Base-by-base conservation (phyloP, 768 basidiomycete species). In the Tephrocybe sp. region DNA sequence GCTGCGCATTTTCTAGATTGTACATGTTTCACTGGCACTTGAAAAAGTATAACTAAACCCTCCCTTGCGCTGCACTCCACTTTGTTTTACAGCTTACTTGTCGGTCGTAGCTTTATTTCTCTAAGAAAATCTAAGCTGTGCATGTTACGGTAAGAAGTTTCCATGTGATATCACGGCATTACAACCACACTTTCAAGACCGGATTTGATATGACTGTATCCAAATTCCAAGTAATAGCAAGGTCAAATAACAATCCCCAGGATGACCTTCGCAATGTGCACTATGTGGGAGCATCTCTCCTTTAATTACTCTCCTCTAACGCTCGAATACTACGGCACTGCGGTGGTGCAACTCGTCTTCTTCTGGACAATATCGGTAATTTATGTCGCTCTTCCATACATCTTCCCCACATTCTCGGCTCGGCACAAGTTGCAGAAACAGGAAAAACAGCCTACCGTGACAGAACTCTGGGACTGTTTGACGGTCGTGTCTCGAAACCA, bases 371-470 rank as follows among this genome's bases (percentile, higher is more conserved):
- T 60, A 5, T 62, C 63, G n/a, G 43, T 55, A 7, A 23, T 55
- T 11, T 67, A 67, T 39, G 40, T 60, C 14, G 47, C 63, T 4
- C 55, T 65, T 22, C 59, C 60, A 19, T 56, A 52, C 36, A 23
- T 58, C 20, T 55, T 58, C 20, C 66, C 65, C 44, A 20, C 36
- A 9, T 64, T 65, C 49, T 62, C 64, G 22, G 51, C 52, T 22
- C 51, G 54, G 4, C 61, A 65, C 46, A 65, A 64, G 34, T 48
- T 68, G 14, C 65, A 68, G 35, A 60, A 60, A 14, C 55, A 59
- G 41, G 59, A 48, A 14, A 66, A 65, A 32, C 61, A 63, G 31
- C 65, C 65, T 3, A 57, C 60, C 10, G 45, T 31, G 0, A 39
- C 52, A 5, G 65, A 68, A 33, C 54, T 68, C 8, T 46, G 44